Evolutionary conservation across 2,329 filamentous ascomycete species (phyloP).

Genomic region (Clonostachys rosea): DNA sequence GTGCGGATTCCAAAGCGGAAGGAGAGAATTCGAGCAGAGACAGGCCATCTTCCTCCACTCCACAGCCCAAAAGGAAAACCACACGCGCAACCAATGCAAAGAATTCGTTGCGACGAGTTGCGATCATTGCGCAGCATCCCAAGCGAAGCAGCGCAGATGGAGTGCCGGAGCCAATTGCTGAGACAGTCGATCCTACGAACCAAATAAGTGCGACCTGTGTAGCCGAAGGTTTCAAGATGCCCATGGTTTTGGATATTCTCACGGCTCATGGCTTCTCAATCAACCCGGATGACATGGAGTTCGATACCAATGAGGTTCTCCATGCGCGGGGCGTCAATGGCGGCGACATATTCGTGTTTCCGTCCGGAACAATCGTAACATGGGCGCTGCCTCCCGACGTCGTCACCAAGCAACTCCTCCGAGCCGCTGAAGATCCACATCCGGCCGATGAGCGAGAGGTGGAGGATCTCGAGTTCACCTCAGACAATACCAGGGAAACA

Average conservation of each 20-base stretch:
- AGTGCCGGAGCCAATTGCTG: not conserved
- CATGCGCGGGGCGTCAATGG: constrained; percentile 57
- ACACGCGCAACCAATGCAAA: constrained; percentile 46
- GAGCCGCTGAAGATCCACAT: constrained; percentile 73
- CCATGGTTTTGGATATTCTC: constrained; percentile 51
- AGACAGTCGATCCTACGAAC: constrained; percentile 13
- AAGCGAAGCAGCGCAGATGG: constrained; percentile 27
- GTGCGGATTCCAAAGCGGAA: constrained; percentile 11
- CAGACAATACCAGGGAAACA: constrained; percentile 67
- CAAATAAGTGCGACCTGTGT: constrained; percentile 56
- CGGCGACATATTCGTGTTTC: constrained; percentile 93
- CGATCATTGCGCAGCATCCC: constrained; percentile 74
- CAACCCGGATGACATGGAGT: constrained; percentile 56
- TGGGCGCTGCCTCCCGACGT: constrained; percentile 82
- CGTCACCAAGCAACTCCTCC: constrained; percentile 67
- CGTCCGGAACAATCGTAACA: constrained; percentile 86
- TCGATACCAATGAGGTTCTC: constrained; percentile 58
- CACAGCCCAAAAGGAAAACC: constrained; percentile 37
- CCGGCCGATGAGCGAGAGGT: constrained; percentile 66
- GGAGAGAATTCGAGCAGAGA: constrained; percentile 11
- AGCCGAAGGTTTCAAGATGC: constrained; percentile 62
- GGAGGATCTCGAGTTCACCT: constrained; percentile 84
- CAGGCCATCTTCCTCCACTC: constrained; percentile 6
- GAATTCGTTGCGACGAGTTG: constrained; percentile 77
- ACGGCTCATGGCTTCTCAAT: constrained; percentile 55